Evolutionary conservation across 495 filamentous ascomycete species (phyloP).

Genomic region (Annulohypoxylon nitens): DNA sequence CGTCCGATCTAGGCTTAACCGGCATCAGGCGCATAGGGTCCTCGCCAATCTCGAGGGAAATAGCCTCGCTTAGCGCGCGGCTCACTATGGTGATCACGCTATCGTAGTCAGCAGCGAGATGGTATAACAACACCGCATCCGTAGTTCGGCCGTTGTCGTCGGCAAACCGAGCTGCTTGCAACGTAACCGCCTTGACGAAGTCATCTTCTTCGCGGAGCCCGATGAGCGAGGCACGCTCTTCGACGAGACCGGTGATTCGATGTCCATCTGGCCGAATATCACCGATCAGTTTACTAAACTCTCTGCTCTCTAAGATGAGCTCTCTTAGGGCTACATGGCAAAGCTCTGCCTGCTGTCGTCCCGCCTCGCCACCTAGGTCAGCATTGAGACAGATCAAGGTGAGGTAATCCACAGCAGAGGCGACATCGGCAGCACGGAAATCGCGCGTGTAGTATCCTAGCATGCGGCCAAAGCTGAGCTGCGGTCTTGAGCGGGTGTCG

Average conservation of each 20-base stretch:
- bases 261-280: constrained; percentile 87
- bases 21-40: constrained; percentile 81
- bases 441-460: constrained; percentile 95
- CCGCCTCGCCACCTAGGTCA: constrained; percentile 79
- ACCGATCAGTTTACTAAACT: constrained; percentile 93
- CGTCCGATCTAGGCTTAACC: constrained; percentile 72
- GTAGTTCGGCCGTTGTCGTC: constrained; percentile 93
- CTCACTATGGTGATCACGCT: constrained; percentile 89
- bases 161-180: constrained; percentile 89
- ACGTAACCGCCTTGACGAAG: constrained; percentile 86
- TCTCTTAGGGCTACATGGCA: constrained; percentile 97
- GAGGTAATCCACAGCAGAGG: constrained; percentile 93
- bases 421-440: constrained; percentile 89
- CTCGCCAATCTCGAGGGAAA: constrained; percentile 83
- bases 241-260: constrained; percentile 86
- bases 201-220: constrained; percentile 81
- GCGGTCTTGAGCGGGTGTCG: constrained; percentile 79
- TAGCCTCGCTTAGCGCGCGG: constrained; percentile 87
- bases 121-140: constrained; percentile 93
- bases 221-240: constrained; percentile 88
- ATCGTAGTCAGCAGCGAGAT: constrained; percentile 94
- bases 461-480: constrained; percentile 94
- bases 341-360: constrained; percentile 80
- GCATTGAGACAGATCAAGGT: constrained; percentile 91
- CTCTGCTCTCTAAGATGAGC: constrained; percentile 91